Evolutionary conservation across 371 early-diverging fungal genomes (phyloP).

Genomic region (Syncephalastrum monosporum): DNA sequence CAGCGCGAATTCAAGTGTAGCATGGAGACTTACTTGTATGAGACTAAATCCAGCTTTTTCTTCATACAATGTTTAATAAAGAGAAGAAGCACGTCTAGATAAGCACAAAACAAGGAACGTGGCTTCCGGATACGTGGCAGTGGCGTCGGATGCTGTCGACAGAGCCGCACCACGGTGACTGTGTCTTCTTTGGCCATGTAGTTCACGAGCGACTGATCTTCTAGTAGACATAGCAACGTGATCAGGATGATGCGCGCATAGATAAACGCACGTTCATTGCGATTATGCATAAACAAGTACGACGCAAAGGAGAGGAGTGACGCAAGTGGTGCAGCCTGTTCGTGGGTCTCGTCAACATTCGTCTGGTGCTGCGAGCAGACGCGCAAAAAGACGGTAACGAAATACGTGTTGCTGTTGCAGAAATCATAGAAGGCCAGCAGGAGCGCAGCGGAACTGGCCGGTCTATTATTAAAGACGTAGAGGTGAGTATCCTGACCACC

Average conservation of each 20-base stretch:
- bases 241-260: slow-evolving; percentile 48
- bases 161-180: slow-evolving; percentile 20
- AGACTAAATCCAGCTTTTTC: slow-evolving; percentile 52
- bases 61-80: slow-evolving; percentile 55
- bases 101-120: slow-evolving; percentile 35
- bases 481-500: neutral
- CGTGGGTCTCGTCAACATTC: slow-evolving; percentile 8
- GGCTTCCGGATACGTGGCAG: slow-evolving; percentile 46
- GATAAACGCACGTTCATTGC: slow-evolving; percentile 36
- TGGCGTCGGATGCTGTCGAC: slow-evolving; percentile 47
- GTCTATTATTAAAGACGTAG: slow-evolving; percentile 21
- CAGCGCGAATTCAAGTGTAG: neutral
- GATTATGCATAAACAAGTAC: slow-evolving; percentile 52
- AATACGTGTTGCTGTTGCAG: slow-evolving; percentile 38
- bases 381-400: slow-evolving; percentile 11
- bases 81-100: slow-evolving; percentile 45
- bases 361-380: slow-evolving; percentile 9
- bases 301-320: slow-evolving; percentile 46
- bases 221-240: slow-evolving; percentile 38
- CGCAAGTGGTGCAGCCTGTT: slow-evolving; percentile 20
- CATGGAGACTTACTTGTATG: slow-evolving; percentile 37
- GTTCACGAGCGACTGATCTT: slow-evolving; percentile 31
- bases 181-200: slow-evolving; percentile 24
- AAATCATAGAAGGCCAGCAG: slow-evolving; percentile 50
- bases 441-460: slow-evolving; percentile 38